phyloP scores from a whole-genome alignment of 2,329 filamentous ascomycete genomes.

The Hysterium pulicare region DNA sequence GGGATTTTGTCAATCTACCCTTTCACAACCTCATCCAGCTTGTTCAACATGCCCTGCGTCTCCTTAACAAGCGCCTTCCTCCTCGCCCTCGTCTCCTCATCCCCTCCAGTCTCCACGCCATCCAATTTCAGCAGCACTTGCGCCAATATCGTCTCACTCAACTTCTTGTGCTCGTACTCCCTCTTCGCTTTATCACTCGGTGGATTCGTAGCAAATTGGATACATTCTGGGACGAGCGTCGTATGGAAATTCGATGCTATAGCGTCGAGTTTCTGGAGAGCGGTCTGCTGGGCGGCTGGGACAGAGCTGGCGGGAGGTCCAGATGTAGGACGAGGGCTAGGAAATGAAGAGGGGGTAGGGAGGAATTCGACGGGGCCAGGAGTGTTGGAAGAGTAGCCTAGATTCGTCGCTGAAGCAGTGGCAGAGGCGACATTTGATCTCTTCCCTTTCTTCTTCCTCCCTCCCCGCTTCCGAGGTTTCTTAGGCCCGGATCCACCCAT shows the following conservation, averaged over 20 bases:
- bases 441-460: slow-evolving; percentile 47
- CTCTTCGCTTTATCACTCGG: slow-evolving; percentile 61
- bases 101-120: slow-evolving; percentile 69
- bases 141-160: slow-evolving; percentile 73
- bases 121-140: slow-evolving; percentile 76
- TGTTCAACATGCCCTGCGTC: slow-evolving; percentile 64
- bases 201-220: slow-evolving; percentile 59
- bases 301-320: slow-evolving; percentile 34
- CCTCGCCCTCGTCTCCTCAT: slow-evolving; percentile 59
- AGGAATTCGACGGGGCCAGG: slow-evolving; percentile 35
- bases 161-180: slow-evolving; percentile 69
- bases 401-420: slow-evolving; percentile 39
- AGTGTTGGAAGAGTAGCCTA: slow-evolving; percentile 31
- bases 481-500: slow-evolving; percentile 20
- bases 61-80: slow-evolving; percentile 72
- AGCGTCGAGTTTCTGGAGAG: slow-evolving; percentile 60
- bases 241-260: slow-evolving; percentile 62
- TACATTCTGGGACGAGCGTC: slow-evolving; percentile 63
- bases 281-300: slow-evolving; percentile 28
- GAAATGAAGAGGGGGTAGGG: slow-evolving; percentile 34
- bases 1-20: no score
- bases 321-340: slow-evolving; percentile 31
- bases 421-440: slow-evolving; percentile 39
- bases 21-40: slow-evolving; percentile 53
- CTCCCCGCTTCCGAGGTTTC: slow-evolving; percentile 30